Conservation (phyloP, 306 rosid genomes). For the Quercus cerris region DNA sequence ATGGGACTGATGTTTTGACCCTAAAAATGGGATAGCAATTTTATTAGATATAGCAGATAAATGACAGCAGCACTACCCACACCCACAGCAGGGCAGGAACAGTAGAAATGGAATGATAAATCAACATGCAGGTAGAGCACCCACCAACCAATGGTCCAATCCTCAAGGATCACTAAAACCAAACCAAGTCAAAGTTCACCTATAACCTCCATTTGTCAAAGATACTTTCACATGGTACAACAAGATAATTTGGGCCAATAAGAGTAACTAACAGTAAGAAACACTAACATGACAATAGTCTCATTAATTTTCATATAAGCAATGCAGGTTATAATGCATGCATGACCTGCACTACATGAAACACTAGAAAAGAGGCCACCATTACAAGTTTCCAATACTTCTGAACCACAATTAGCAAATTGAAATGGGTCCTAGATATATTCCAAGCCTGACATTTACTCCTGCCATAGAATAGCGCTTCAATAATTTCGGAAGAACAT, state of each 20-base stretch:
- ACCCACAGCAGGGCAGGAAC: background rate
- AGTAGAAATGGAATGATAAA: too few species aligned
- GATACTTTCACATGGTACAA: background rate
- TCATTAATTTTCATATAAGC: too few species aligned
- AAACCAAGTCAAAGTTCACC: background rate
- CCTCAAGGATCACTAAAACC: background rate
- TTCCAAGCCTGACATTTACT: too few species aligned
- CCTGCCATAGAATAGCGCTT: too few species aligned
- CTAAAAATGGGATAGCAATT: conserved; percentile 37
- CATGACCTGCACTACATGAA: too few species aligned
- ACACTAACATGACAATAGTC: too few species aligned
- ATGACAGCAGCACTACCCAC: background rate
- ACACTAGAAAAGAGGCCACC: too few species aligned
- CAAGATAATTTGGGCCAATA: background rate
- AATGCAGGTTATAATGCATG: too few species aligned
- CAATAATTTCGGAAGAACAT: too few species aligned
- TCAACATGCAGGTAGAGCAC: background rate
- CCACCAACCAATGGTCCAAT: background rate
- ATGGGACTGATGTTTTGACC: conserved; percentile 81
- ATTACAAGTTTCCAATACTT: too few species aligned
- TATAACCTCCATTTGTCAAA: background rate
- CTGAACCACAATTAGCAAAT: too few species aligned
- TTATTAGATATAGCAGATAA: conserved; percentile 13
- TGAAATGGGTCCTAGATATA: too few species aligned
- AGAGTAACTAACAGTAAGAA: background rate